Percentiles rank a stretch among this genome's conserved stretches.
Evolutionary conservation across 208 protist genomes (phyloP).

Genomic region (Endotrypanum monterogeii): DNA sequence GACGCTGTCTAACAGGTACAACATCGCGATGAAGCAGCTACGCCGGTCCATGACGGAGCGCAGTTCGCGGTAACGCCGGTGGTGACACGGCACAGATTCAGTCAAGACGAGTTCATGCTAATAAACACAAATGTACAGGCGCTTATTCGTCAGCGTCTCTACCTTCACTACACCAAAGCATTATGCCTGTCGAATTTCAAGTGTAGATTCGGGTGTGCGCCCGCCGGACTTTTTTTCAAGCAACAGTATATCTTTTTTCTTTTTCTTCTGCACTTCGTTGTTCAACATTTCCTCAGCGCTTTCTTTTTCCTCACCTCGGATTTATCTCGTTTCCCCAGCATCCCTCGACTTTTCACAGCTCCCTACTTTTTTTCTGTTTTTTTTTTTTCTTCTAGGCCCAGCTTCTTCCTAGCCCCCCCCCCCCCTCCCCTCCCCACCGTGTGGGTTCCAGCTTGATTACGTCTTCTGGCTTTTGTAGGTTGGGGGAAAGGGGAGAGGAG

Average conservation of each 20-base stretch:
- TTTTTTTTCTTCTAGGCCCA: neutral
- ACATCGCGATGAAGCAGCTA: conserved; percentile 88
- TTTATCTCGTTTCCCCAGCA: neutral
- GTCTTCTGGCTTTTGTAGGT: too few relatives aligned
- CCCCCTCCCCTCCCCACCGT: too few relatives aligned
- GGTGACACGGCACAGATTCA: neutral
- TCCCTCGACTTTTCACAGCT: too few relatives aligned
- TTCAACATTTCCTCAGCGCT: neutral
- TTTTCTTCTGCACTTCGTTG: neutral
- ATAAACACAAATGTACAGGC: neutral
- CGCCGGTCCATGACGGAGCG: conserved; percentile 50
- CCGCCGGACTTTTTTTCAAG: neutral
- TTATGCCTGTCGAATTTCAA: neutral
- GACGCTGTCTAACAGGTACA: conserved; percentile 86
- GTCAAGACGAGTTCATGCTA: neutral
- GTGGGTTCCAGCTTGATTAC: too few relatives aligned
- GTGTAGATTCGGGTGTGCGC: neutral
- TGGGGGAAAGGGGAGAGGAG: too few relatives aligned
- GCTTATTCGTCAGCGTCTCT: neutral
- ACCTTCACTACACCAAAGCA: neutral
- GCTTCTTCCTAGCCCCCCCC: too few relatives aligned
- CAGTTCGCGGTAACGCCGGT: neutral
- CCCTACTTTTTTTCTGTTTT: neutral
- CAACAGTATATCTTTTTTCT: too few relatives aligned
- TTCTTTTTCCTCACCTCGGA: neutral